phyloP scores from a whole-genome alignment of 805 yeast genomes.

The Pichia pseudocactophila region DNA sequence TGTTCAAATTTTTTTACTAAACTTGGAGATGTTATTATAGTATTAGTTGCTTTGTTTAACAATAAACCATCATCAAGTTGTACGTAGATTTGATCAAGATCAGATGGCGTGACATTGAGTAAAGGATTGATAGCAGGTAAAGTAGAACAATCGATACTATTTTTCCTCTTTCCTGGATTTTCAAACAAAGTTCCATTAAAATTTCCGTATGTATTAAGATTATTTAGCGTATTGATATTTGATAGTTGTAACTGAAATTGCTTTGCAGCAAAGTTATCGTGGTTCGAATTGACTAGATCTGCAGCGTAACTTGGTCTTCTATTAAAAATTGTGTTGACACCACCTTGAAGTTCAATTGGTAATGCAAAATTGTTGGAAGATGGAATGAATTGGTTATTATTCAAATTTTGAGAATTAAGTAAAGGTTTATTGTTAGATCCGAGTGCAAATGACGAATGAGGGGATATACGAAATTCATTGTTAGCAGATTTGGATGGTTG shows the following conservation, averaged over 20 bases:
- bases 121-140: slow-evolving; percentile 1
- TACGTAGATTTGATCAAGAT: slow-evolving; percentile 14
- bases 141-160: slow-evolving; percentile 11
- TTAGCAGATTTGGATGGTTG: slow-evolving; percentile 2
- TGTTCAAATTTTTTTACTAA: slow-evolving; percentile 40
- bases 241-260: slow-evolving; percentile 16
- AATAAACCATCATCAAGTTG: slow-evolving; percentile 56
- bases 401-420: slow-evolving; percentile 1
- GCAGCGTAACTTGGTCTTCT: slow-evolving; percentile 73
- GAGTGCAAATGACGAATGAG: slow-evolving; percentile 23
- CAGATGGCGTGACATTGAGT: slow-evolving; percentile 5
- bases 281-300: slow-evolving; percentile 36
- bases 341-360: slow-evolving; percentile 57
- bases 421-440: slow-evolving; percentile 24
- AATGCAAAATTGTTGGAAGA: slow-evolving; percentile 30
- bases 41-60: slow-evolving; percentile 39
- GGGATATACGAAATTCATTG: slow-evolving; percentile 19
- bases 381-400: slow-evolving; percentile 3
- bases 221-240: slow-evolving; percentile 1
- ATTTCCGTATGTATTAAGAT: background rate
- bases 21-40: slow-evolving; percentile 50
- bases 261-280: slow-evolving; percentile 17
- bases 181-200: background rate
- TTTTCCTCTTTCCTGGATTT: slow-evolving; percentile 6
- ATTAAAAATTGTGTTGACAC: slow-evolving; percentile 49